Conservation (phyloP, 768 basidiomycete genomes). For the Dentipellis fragilis region DNA sequence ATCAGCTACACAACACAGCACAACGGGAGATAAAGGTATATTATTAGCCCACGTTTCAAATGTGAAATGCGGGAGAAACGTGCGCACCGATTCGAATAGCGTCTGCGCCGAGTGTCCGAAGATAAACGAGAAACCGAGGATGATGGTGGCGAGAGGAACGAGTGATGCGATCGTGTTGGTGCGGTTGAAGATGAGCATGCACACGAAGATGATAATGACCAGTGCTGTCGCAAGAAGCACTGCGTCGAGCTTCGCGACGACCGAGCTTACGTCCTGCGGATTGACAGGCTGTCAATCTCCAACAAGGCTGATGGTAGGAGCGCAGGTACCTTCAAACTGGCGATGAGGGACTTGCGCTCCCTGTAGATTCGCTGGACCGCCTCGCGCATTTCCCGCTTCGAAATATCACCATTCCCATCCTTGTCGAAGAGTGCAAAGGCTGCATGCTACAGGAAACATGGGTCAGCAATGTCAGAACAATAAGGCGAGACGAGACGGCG, state of each 20-base stretch:
- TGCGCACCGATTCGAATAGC: conserved; percentile 62
- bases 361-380: conserved; percentile 73
- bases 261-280: conserved; percentile 57
- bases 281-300: background rate
- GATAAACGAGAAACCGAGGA: conserved; percentile 78
- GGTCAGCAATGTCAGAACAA: background rate
- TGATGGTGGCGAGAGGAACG: conserved; percentile 70
- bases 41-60: background rate
- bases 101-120: conserved; percentile 77
- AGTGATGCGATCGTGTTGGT: conserved; percentile 58
- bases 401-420: conserved; percentile 77
- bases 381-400: conserved; percentile 71
- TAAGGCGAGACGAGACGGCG: background rate
- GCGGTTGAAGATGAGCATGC: conserved; percentile 66
- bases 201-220: conserved; percentile 53
- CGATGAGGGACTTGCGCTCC: conserved; percentile 62
- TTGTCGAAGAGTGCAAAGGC: conserved; percentile 69
- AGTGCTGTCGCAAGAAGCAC: conserved; percentile 54
- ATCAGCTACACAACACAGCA: conserved; percentile 39
- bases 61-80: background rate
- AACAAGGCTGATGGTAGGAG: background rate
- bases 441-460: conserved; percentile 33
- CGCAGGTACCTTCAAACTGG: conserved; percentile 52
- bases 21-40: background rate
- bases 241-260: conserved; percentile 69